A percentile compares a stretch with the other conserved stretches of the same genome.
Evolutionary conservation across 2,329 filamentous ascomycete species (phyloP).

Genomic region (Acephala macrosclerotiorum): DNA sequence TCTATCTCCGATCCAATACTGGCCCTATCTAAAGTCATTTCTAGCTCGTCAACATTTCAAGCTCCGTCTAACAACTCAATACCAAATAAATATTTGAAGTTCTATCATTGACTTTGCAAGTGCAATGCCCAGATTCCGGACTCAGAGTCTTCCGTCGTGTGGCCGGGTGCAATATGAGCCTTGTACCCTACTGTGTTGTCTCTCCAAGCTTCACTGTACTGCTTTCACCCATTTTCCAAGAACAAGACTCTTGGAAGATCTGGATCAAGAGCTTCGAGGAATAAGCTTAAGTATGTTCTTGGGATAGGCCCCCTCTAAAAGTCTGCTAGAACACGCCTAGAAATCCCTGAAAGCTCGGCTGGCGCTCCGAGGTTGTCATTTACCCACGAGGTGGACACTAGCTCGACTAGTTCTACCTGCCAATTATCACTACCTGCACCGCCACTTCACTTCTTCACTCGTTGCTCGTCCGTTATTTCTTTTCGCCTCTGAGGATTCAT

Average conservation of each 20-base stretch:
- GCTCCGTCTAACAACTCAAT: neutral
- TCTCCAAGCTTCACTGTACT: neutral
- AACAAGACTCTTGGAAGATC: neutral
- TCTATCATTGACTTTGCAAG: slow-evolving; percentile 8
- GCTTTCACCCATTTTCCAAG: neutral
- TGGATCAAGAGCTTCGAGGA: neutral
- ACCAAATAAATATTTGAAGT: neutral
- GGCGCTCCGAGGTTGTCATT: slow-evolving; percentile 6
- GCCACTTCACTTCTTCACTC: neutral
- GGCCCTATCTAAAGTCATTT: neutral
- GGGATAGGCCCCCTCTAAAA: slow-evolving; percentile 3
- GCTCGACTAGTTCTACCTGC: neutral
- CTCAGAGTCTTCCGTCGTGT: slow-evolving; percentile 11
- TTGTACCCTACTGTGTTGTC: neutral
- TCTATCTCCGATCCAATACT: neutral
- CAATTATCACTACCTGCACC: slow-evolving; percentile 1
- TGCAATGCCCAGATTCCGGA: slow-evolving; percentile 15
- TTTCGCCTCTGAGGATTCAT: too few relatives aligned
- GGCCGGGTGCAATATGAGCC: neutral
- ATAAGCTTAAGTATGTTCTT: slow-evolving; percentile 15
- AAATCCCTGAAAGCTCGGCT: slow-evolving; percentile 10
- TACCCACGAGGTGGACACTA: neutral
- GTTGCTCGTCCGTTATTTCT: neutral
- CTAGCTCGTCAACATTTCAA: neutral
- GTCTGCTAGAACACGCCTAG: neutral